Evolutionary conservation across 1,139 yeast species (phyloP).

Genomic region (Taiozyma onychis): DNA sequence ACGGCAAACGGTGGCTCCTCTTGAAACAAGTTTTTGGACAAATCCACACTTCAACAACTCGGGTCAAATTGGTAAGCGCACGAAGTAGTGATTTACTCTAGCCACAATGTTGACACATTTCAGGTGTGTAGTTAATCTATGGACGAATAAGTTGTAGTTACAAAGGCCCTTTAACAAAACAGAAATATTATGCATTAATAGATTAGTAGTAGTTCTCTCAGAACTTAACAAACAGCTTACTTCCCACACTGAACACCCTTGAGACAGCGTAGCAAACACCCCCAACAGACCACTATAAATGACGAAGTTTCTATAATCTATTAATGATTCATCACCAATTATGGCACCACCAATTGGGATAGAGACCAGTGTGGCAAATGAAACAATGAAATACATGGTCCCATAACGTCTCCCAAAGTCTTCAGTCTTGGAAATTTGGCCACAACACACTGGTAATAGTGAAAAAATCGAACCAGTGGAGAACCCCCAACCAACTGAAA

Average conservation of each 20-base stretch:
- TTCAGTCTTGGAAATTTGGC: constrained; percentile 60
- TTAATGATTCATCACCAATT: constrained; percentile 26
- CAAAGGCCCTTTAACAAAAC: too few relatives aligned
- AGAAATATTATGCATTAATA: neutral
- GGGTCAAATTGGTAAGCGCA: neutral
- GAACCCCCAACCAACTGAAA: constrained; percentile 32
- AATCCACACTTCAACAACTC: neutral
- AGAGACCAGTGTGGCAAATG: constrained; percentile 50
- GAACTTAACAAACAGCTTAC: constrained; percentile 7
- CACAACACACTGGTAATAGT: constrained; percentile 44
- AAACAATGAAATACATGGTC: constrained; percentile 58
- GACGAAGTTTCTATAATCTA: constrained; percentile 24
- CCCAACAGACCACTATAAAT: constrained; percentile 19
- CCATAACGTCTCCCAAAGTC: constrained; percentile 68
- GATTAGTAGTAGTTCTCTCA: neutral
- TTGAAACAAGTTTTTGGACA: neutral
- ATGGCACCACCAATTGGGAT: constrained; percentile 52
- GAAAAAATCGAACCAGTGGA: constrained; percentile 40
- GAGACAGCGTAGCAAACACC: constrained; percentile 16
- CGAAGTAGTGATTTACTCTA: neutral
- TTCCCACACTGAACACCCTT: constrained; percentile 18
- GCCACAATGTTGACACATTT: neutral
- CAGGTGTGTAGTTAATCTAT: neutral
- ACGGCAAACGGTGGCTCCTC: neutral
- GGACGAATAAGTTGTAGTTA: too few relatives aligned